These are phyloP conservation scores for Chlamydomonas urium DNA, from an alignment of 139 green algal genomes.

Conservation along the genomic window DNA sequence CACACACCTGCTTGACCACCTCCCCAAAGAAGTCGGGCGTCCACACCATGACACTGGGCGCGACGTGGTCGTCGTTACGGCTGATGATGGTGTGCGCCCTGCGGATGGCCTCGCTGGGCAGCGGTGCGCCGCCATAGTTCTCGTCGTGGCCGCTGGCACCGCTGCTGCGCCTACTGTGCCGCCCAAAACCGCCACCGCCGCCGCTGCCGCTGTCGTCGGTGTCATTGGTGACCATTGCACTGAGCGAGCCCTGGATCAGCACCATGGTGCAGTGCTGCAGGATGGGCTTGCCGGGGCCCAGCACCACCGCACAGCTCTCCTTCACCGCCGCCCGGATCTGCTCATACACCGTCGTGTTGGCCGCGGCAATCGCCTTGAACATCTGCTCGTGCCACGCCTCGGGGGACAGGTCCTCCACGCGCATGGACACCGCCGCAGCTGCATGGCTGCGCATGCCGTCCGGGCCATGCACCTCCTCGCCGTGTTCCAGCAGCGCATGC, in stretches of 20 bases:
- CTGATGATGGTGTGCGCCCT: conserved; percentile 14
- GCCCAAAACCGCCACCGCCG: no score
- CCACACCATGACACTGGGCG: conserved; percentile 38
- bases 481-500: conserved; percentile 15
- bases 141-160: no score
- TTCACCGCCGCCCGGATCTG: conserved; percentile 20
- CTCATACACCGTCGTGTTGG: conserved; percentile 24
- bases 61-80: conserved; percentile 29
- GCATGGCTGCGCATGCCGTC: no score
- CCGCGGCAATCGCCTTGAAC: conserved; percentile 24
- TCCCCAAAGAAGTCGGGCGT: conserved; percentile 33
- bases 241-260: no score
- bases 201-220: no score
- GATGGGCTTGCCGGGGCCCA: conserved; percentile 22
- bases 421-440: no score
- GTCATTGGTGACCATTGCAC: no score
- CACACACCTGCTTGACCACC: no score
- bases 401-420: no score
- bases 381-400: conserved; percentile 13
- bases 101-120: not conserved
- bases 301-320: conserved; percentile 29
- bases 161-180: no score
- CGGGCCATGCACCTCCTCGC: no score
- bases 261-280: conserved; percentile 35
- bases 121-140: not conserved